phyloP scores from a whole-genome alignment of 768 basidiomycete genomes.

The Agaricus blazei region DNA sequence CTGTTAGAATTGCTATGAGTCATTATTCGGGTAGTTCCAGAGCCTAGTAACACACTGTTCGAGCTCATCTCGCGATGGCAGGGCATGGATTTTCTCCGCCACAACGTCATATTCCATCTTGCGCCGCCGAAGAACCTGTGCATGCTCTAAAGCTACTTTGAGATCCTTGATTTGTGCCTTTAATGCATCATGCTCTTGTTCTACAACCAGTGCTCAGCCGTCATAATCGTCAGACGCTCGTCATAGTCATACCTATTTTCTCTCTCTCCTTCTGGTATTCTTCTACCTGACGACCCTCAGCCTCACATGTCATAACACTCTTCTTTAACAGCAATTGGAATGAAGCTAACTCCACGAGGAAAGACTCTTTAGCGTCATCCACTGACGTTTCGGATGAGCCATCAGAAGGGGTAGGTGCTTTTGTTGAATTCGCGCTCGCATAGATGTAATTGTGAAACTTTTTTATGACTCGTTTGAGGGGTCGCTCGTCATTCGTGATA shows the following conservation, averaged over 20 bases:
- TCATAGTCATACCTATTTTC: conserved; percentile 54
- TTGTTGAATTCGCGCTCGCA: conserved; percentile 44
- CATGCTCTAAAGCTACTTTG: conserved; percentile 71
- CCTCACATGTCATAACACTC: conserved; percentile 78
- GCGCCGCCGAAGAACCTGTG: conserved; percentile 65
- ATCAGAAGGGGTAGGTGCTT: conserved; percentile 24
- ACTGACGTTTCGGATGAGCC: conserved; percentile 23
- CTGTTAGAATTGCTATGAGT: conserved; percentile 29
- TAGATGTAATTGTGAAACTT: conserved; percentile 74
- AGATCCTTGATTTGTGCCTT: conserved; percentile 72
- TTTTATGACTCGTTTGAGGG: conserved; percentile 72
- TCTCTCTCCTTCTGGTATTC: conserved; percentile 73
- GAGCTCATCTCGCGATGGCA: conserved; percentile 73
- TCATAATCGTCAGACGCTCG: conserved; percentile 3
- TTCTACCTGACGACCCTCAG: conserved; percentile 80
- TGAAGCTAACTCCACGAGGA: conserved; percentile 71
- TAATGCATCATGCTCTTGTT: conserved; percentile 64
- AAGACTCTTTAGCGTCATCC: conserved; percentile 74
- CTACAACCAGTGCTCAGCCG: conserved; percentile 28
- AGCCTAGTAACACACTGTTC: conserved; percentile 52
- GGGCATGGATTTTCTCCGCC: conserved; percentile 75
- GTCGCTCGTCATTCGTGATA: conserved; percentile 79
- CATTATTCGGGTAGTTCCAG: not conserved
- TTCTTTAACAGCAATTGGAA: conserved; percentile 76
- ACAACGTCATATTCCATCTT: conserved; percentile 88